Base-by-base conservation (phyloP, 495 filamentous ascomycete species). In the Staphylotrichum longicolle region DNA sequence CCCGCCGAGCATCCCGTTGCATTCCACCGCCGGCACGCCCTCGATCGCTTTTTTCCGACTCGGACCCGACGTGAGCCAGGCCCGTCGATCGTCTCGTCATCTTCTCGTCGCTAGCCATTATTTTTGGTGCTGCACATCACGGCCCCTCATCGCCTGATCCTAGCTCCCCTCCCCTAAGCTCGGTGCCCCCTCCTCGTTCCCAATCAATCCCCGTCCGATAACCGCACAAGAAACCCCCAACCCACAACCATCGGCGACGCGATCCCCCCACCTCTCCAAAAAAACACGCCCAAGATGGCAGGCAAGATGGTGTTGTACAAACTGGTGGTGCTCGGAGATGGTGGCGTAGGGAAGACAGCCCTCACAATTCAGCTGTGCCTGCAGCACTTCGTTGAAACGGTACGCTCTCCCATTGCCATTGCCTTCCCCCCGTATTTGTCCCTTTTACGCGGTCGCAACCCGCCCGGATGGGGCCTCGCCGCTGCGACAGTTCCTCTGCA, bases 241-340 rank as follows among this genome's bases (percentile, higher is more conserved):
- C 4, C 50, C 4, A 54, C 33, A 11, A 32, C 4, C 49, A 45
- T 41, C 58, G 55, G 45, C 54, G 37, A 63, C 55, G 58, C 59
- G 65, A 60, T 67, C 27, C 37, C 37, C 37, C 39, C 39, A 32
- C 6, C 49, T 50, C 34, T 50, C 37, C 20, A 0, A 27, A 2
- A 34, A 40, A 34, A 60, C 33, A 67, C 66, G 57, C 58, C 65
- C 70, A 75, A 69, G 51, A 85, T 85, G 82, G 78, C 81, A 77
- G 81, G 81, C 63, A 82, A 94, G 82, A 96, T 96, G 93, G 96
- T 92, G 70, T 79, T 97, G 72, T 96, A 98, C 79, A 98, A 98
- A 77, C 78, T 98, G 84, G 94, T 98, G 84, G 94, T 98, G 79
- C 84, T 98, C 40, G 94, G 94, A 34, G 79, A 82, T 49, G 78